Evolutionary conservation across 495 filamentous ascomycete genomes (phyloP).

Genomic region (Talaromyces borbonicus): DNA sequence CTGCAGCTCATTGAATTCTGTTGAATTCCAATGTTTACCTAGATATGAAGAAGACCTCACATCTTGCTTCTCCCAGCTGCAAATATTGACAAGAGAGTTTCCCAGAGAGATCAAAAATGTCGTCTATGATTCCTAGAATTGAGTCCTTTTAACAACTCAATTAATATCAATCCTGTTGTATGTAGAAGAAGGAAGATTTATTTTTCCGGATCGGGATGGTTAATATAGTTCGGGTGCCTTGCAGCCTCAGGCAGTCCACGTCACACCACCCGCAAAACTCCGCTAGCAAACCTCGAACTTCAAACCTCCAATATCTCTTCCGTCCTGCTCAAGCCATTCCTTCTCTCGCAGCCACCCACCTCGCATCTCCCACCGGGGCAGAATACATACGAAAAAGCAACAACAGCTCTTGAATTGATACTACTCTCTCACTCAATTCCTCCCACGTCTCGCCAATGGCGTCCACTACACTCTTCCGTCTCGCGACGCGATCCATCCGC

Average conservation of each 20-base stretch:
- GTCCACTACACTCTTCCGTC: conserved; percentile 58
- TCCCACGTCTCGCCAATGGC: conserved; percentile 39
- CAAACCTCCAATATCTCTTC: conserved; percentile 9
- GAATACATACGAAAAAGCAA: conserved; percentile 19
- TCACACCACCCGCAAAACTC: conserved; percentile 43
- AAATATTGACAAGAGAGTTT: no score
- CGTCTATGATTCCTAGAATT: no score
- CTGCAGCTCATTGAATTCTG: no score
- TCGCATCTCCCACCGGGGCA: conserved; percentile 10
- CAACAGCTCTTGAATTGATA: conserved; percentile 4
- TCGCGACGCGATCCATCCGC: conserved; percentile 57
- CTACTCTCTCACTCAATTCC: conserved; percentile 24
- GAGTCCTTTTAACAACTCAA: no score
- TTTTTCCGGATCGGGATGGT: not conserved
- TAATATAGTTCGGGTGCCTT: no score
- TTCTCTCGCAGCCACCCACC: conserved; percentile 19
- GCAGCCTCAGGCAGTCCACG: conserved; percentile 18
- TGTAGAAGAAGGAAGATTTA: no score
- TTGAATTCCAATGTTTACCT: no score
- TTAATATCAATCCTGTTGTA: no score
- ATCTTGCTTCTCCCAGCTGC: no score
- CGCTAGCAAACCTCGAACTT: conserved; percentile 18
- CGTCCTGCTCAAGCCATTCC: conserved; percentile 8
- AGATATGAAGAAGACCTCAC: no score
- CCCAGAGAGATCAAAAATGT: no score